These are phyloP conservation scores for Rubia occidens DNA, from an alignment of 305 asterid genomes.

Conservation along the genomic window DNA sequence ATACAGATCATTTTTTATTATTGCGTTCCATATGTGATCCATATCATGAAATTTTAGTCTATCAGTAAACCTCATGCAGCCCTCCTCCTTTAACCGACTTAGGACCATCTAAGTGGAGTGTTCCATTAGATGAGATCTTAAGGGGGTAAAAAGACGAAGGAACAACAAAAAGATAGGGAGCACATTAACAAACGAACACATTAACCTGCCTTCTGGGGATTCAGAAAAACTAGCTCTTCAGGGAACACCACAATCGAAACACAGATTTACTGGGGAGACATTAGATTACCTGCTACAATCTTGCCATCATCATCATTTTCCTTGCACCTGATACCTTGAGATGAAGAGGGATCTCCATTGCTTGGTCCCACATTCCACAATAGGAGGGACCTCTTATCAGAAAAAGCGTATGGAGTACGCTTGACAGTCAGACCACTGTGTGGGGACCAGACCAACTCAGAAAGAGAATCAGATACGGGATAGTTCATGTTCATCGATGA, in stretches of 20 bases:
- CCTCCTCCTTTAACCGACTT: background rate
- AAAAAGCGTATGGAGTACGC: conserved; percentile 35
- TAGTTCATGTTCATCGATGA: conserved; percentile 36
- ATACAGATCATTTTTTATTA: no score
- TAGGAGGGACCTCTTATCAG: conserved; percentile 32
- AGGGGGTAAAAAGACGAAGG: background rate
- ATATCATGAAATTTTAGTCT: background rate
- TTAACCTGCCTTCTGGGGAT: conserved; percentile 4
- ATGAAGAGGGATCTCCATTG: conserved; percentile 24
- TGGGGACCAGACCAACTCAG: conserved; percentile 86
- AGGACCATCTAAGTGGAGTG: background rate
- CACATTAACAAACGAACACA: background rate
- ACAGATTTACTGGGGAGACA: conserved; percentile 13
- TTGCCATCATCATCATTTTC: conserved; percentile 24
- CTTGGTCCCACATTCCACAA: conserved; percentile 38
- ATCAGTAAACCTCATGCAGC: background rate
- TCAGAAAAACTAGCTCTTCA: conserved; percentile 12
- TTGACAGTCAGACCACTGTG: conserved; percentile 54
- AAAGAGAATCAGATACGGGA: conserved; percentile 56
- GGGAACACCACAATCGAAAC: conserved; percentile 13
- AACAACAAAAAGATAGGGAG: background rate
- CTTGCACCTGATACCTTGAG: conserved; percentile 24
- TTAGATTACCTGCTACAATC: conserved; percentile 23
- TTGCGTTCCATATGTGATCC: background rate
- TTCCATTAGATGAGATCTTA: background rate